phyloP scores from a whole-genome alignment of 1,284 basidiomycete genomes.

The Fistulina hepatica region DNA sequence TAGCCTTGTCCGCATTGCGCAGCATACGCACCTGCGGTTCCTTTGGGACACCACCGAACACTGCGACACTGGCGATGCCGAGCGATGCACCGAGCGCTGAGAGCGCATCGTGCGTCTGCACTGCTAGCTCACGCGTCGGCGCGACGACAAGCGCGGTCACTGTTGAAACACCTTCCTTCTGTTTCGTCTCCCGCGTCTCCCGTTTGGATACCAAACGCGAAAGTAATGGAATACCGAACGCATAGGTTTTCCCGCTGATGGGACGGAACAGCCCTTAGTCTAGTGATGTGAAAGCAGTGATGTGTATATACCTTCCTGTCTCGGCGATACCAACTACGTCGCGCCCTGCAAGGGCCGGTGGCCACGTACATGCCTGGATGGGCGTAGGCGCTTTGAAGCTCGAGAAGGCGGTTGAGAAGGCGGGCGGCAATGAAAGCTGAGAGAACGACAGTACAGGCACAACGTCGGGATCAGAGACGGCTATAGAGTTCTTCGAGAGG shows the following conservation, averaged over 20 bases:
- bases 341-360: slow-evolving; percentile 68
- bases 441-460: slow-evolving; percentile 59
- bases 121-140: slow-evolving; percentile 89
- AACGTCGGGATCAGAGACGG: slow-evolving; percentile 47
- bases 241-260: slow-evolving; percentile 85
- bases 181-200: too few relatives aligned
- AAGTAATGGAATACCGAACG: slow-evolving; percentile 89
- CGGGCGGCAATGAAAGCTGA: slow-evolving; percentile 57
- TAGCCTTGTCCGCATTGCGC: slow-evolving; percentile 36
- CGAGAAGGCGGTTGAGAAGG: slow-evolving; percentile 50
- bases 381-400: slow-evolving; percentile 86
- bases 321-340: slow-evolving; percentile 97
- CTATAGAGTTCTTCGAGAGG: slow-evolving; percentile 64
- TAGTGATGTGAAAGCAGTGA: neutral
- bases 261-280: slow-evolving; percentile 6
- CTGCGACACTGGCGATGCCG: slow-evolving; percentile 71
- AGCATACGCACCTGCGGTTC: slow-evolving; percentile 64
- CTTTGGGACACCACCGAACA: slow-evolving; percentile 92
- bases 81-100: slow-evolving; percentile 68
- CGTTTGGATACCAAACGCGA: slow-evolving; percentile 54
- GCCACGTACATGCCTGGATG: slow-evolving; percentile 96
- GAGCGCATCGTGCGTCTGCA: slow-evolving; percentile 89
- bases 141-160: slow-evolving; percentile 82
- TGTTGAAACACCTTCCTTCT: neutral
- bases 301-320: slow-evolving; percentile 64